Conservation (phyloP, 1,284 basidiomycete genomes). For the Ceratobasidium sp. region DNA sequence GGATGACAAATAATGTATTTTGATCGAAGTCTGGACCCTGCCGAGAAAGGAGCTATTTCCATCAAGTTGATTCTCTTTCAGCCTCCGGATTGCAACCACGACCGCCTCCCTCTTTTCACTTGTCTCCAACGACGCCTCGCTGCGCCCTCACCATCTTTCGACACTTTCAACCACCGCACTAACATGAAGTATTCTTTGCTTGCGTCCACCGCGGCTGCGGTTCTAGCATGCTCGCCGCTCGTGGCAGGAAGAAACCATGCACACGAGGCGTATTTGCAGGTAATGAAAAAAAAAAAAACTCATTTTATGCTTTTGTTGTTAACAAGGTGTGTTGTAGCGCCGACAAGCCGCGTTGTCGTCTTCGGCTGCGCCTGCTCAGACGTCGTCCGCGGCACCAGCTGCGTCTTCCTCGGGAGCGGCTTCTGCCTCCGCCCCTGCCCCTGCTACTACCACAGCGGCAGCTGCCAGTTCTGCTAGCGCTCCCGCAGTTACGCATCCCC, state of each 20-base stretch:
- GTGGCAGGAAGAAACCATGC: conserved; percentile 33
- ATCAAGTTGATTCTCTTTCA: background rate
- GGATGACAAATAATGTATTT: background rate
- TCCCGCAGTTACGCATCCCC: conserved; percentile 17
- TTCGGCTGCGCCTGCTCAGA: conserved; percentile 17
- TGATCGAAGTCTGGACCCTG: conserved; percentile 25
- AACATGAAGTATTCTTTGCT: conserved; percentile 37
- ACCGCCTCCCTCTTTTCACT: conserved; percentile 12
- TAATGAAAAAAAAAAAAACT: conserved; percentile 7
- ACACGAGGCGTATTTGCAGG: conserved; percentile 38
- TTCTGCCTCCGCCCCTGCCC: background rate
- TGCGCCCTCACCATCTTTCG: conserved; percentile 26
- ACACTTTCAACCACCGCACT: background rate
- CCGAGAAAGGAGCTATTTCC: conserved; percentile 22
- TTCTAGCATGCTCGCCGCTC: background rate
- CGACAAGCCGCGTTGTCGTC: conserved; percentile 24
- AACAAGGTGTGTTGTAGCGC: background rate
- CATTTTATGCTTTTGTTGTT: background rate
- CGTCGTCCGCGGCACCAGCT: background rate
- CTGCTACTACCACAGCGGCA: conserved; percentile 25
- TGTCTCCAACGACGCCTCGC: conserved; percentile 26
- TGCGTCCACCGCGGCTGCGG: conserved; percentile 21
- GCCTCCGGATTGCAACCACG: conserved; percentile 1
- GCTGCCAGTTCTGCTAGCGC: conserved; percentile 20
- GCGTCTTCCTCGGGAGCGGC: background rate